These are phyloP conservation scores for Diaporthe sp. DNA, from an alignment of 2,329 filamentous ascomycete genomes.

Conservation along the genomic window DNA sequence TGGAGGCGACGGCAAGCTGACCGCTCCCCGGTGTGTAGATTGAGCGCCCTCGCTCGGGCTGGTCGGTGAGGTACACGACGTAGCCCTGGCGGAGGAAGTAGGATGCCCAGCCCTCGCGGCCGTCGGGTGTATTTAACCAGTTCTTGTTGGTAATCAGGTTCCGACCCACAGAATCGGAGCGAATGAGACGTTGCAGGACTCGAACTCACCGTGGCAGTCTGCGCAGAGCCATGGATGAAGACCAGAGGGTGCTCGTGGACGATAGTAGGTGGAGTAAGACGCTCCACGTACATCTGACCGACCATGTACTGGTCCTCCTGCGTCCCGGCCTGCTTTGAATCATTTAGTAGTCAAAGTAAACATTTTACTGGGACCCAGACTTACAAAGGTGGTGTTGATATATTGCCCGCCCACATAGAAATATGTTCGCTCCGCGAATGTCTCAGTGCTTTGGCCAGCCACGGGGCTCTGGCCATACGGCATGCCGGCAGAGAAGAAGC, in stretches of 20 bases:
- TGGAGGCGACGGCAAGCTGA: neutral
- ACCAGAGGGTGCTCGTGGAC: conserved; percentile 22
- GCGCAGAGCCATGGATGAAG: conserved; percentile 27
- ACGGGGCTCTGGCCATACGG: neutral
- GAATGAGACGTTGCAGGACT: no score
- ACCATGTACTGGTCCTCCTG: conserved; percentile 7
- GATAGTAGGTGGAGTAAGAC: conserved; percentile 9
- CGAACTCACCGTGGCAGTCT: conserved; percentile 19
- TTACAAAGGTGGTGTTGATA: neutral
- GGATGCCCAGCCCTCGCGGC: conserved; percentile 58
- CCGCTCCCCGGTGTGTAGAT: conserved; percentile 32
- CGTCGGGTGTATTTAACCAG: conserved; percentile 62
- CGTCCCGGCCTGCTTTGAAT: neutral
- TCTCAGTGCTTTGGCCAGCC: neutral
- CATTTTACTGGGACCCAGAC: rapidly evolving
- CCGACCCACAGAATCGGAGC: no score
- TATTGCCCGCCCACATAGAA: conserved; percentile 28
- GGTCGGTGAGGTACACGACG: conserved; percentile 58
- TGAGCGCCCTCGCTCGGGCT: conserved; percentile 55
- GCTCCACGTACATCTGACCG: conserved; percentile 37
- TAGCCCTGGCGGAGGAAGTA: conserved; percentile 58
- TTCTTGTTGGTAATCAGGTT: conserved; percentile 43
- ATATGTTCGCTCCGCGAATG: neutral
- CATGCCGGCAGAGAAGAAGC: neutral
- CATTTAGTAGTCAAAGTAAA: neutral